A percentile compares a stretch with the other conserved stretches of the same genome.
phyloP scores from a whole-genome alignment of 1,139 yeast genomes.

The Sporopachydermia cereana region DNA sequence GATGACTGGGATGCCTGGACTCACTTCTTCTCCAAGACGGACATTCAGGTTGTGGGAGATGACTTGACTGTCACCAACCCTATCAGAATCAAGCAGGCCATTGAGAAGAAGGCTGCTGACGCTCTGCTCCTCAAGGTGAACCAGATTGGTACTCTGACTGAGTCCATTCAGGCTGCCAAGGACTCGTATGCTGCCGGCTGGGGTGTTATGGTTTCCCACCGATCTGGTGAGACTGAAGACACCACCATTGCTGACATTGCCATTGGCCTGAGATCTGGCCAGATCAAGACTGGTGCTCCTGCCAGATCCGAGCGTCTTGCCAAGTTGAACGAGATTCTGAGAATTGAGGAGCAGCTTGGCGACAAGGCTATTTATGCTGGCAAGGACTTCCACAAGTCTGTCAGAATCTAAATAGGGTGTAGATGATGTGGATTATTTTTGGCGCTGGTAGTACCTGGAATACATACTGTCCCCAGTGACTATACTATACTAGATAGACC shows the following conservation, averaged over 20 bases:
- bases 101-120: slow-evolving; percentile 87
- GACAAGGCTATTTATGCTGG: slow-evolving; percentile 94
- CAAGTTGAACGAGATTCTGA: slow-evolving; percentile 89
- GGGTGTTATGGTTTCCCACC: slow-evolving; percentile 98
- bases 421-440: not conserved
- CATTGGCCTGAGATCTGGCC: slow-evolving; percentile 95
- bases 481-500: too few relatives aligned
- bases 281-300: slow-evolving; percentile 99
- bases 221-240: slow-evolving; percentile 99
- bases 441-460: too few relatives aligned
- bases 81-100: slow-evolving; percentile 82
- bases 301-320: slow-evolving; percentile 99
- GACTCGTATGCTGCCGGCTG: slow-evolving; percentile 86
- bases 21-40: slow-evolving; percentile 62
- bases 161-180: slow-evolving; percentile 87
- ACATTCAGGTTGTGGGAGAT: slow-evolving; percentile 87
- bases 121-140: slow-evolving; percentile 91
- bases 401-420: slow-evolving; percentile 13
- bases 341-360: slow-evolving; percentile 96
- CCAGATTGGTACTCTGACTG: slow-evolving; percentile 80
- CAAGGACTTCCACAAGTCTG: slow-evolving; percentile 56
- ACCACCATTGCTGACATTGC: slow-evolving; percentile 92
- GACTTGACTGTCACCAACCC: slow-evolving; percentile 98
- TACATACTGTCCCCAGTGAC: too few relatives aligned
- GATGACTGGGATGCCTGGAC: slow-evolving; percentile 98